Base-by-base conservation (phyloP, 2,329 filamentous ascomycete species). In the Hypoxylon sp. region DNA sequence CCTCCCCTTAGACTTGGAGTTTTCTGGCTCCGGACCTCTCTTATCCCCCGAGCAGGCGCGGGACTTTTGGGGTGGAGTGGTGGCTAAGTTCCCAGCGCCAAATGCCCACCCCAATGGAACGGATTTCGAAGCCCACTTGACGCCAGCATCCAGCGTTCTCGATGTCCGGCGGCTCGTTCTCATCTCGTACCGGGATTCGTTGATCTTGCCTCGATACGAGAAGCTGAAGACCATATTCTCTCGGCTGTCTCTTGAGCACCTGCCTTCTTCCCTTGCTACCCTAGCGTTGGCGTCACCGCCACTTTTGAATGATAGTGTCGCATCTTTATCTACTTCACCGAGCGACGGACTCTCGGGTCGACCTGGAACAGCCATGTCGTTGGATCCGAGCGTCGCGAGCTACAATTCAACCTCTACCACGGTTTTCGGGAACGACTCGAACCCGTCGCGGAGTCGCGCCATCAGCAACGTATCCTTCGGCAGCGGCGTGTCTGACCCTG, bases 161-260 rank as follows among this genome's bases (percentile, higher is more conserved):
- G 94, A 98, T 71, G 91, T 98, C 0, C 89, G 95, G n/a, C 88
- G 93, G 23, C 89, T 98, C 43, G 93, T 97, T 0, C 86, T 99
- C 19, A 90, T 93, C 21, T 89, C 92, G 3, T 99, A 96, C 80
- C 90, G 96, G 55, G 96, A 99, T 78, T 90, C 87, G 19, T 88
- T 99, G 61, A 93, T 99, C 52, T 82, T 99, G 0, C 93, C 93
- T 1, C 90, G 95, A 53, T 96, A 97, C 78, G 94, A 97, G 60
- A 90, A 88, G 5, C 87, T 99, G 23, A 96, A 96, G 82, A 88
- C 89, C 5, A 95, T 96, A 61, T 97, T 97, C 80, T 97, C 93
- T 1, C 89, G 95, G 1, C 85, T 98, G 0, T 94, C 91, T 2
- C 88, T 98, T 1, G 94, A 97, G 69, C 96, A 91, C 65, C 75